Evolutionary conservation across 176 grass and related monocot genomes (phyloP).

Genomic region (Carex myosuroides): DNA sequence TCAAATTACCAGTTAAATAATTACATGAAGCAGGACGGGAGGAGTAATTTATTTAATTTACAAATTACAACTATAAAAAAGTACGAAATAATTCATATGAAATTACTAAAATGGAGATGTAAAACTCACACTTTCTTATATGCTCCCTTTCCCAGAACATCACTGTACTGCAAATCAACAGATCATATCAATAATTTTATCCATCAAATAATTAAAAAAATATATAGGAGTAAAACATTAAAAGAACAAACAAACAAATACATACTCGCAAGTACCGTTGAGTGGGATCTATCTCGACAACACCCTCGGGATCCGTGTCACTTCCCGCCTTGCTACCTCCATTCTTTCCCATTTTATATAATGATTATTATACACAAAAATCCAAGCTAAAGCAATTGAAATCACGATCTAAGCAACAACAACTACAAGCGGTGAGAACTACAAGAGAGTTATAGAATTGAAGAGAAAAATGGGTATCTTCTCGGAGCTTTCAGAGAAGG

Average conservation of each 20-base stretch:
- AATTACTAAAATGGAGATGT: not conserved
- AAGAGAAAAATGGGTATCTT: too few species aligned
- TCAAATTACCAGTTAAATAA: not conserved
- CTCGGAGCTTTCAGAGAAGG: not conserved
- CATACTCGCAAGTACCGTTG: not conserved
- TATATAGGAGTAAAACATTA: not conserved
- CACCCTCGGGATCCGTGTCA: not conserved
- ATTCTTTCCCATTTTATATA: conserved; percentile 8
- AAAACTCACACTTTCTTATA: conserved; percentile 60
- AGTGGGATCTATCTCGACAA: conserved; percentile 7
- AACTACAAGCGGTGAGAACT: not conserved
- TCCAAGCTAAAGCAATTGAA: not conserved
- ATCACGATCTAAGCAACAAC: not conserved
- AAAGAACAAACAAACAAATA: not conserved
- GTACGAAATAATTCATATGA: not conserved
- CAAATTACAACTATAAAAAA: not conserved
- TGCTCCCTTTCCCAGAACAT: conserved; percentile 67
- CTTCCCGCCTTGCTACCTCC: not conserved
- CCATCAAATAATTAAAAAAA: not conserved
- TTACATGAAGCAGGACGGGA: not conserved
- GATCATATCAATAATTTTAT: not conserved
- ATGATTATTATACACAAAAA: not conserved
- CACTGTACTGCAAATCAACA: conserved; percentile 42
- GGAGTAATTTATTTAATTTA: not conserved
- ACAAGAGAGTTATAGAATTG: not conserved